Evolutionary conservation across 768 basidiomycete species (phyloP), one percentile per base, ranked within the genome.

Genomic region (Psilocybe cubensis): DNA sequence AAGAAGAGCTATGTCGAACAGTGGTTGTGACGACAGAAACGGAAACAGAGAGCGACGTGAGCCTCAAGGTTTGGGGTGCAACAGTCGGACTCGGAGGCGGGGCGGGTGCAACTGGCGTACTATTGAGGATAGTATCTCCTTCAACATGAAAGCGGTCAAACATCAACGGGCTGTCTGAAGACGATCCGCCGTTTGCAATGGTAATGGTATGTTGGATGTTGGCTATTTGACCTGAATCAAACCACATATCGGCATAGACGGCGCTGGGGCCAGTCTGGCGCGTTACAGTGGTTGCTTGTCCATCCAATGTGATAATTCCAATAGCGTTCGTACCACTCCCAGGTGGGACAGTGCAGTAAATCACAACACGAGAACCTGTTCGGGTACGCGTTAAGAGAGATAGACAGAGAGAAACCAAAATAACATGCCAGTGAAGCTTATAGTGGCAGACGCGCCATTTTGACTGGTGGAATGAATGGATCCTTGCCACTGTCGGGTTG

Each of bases 401-500:
- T 18, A 43, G 5, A 18, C 10, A 17, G 27, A 31, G 29, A 20
- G 20, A 27, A 23, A 21, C 14, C 20, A 8, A 40, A 21, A 40
- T 10, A 14, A 23, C 52, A 27, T 28, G 38, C 58, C 58, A 25
- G 42, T 41, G 41, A 59, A 54, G 7, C 41, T 48, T 5, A 59
- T 49, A 5, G 52, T 59, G 31, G 58, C 58, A 20, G 58, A 54
- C 5, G 58, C 58, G 17, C 58, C 58, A 23, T 29, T 44, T 28
- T 59, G 29, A 14, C 31, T 59, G 6, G 58, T 59, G 20, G 52
- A 54, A 47, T 59, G 58, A 12, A 54, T 48, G 2, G 52, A 47
- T 17, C 52, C 46, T 8, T 49, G 48, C 35, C 50, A 38, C 28
- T 53, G 41, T 6, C 24, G 27, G 9, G 41, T 47, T 33, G 47